Percentiles rank a stretch among this genome's conserved stretches.
Evolutionary conservation across 306 rosid species (phyloP).

Genomic region (Elaeagnus macrophylla): DNA sequence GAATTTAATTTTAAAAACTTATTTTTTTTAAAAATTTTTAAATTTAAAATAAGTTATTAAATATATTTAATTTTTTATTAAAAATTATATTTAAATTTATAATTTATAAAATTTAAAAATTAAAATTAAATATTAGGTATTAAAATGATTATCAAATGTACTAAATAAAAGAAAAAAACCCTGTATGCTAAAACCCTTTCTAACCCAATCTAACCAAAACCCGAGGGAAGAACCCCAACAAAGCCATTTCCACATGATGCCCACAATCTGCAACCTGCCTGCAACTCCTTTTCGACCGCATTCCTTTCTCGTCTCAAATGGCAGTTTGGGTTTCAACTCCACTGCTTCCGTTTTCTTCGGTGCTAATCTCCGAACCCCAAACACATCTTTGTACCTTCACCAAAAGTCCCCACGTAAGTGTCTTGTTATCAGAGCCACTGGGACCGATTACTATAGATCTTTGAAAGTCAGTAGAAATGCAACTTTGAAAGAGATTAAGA

Average conservation of each 20-base stretch:
- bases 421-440: slow-evolving; percentile 32
- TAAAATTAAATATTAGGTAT: no score
- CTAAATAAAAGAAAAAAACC: no score
- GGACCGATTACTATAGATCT: slow-evolving; percentile 53
- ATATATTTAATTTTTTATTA: no score
- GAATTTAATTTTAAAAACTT: no score
- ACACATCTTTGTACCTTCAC: slow-evolving; percentile 15
- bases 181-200: no score
- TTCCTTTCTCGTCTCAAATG: slow-evolving; percentile 14
- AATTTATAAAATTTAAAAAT: no score
- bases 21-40: no score
- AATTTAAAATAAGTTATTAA: no score
- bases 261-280: slow-evolving; percentile 11
- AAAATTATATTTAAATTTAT: no score
- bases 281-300: slow-evolving; percentile 15
- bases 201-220: no score
- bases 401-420: slow-evolving; percentile 22
- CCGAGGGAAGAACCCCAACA: no score
- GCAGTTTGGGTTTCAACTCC: slow-evolving; percentile 23
- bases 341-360: slow-evolving; percentile 23
- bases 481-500: slow-evolving; percentile 65
- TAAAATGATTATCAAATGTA: no score
- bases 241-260: slow-evolving; percentile 12
- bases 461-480: slow-evolving; percentile 55
- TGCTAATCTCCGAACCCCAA: slow-evolving; percentile 12